Conservation (phyloP, 768 basidiomycete genomes). For the Leccinum fibrillosum region DNA sequence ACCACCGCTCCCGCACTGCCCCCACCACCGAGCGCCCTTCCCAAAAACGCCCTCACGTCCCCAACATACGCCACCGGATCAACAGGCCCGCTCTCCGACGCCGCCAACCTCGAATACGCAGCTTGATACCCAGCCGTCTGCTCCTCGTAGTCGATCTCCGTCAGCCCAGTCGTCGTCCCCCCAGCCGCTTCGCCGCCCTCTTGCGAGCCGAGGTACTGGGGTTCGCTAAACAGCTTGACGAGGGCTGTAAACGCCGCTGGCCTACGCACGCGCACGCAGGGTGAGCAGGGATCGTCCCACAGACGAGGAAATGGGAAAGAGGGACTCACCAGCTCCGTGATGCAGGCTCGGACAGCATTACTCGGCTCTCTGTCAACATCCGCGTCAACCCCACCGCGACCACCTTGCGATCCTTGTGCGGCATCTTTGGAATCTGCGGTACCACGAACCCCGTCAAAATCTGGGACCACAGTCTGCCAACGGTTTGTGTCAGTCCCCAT, state of each 20-base stretch:
- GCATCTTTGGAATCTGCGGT: constrained; percentile 78
- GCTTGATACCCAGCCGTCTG: constrained; percentile 90
- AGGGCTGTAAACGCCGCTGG: constrained; percentile 65
- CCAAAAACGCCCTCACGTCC: constrained; percentile 53
- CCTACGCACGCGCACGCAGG: constrained; percentile 40
- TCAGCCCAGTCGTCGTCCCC: constrained; percentile 37
- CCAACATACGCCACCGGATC: constrained; percentile 64
- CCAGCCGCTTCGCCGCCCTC: background rate
- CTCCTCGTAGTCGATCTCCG: constrained; percentile 87
- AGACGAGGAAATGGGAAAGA: background rate
- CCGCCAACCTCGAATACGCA: constrained; percentile 87
- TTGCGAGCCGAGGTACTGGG: constrained; percentile 55
- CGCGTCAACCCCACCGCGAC: constrained; percentile 77
- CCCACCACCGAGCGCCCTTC: constrained; percentile 34
- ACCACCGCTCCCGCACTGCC: background rate
- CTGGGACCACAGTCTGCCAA: constrained; percentile 69
- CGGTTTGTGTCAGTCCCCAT: background rate
- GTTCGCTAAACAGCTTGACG: constrained; percentile 73
- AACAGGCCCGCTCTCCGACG: constrained; percentile 55
- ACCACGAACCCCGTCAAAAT: constrained; percentile 73
- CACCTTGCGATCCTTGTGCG: constrained; percentile 81
- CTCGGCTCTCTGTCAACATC: constrained; percentile 68
- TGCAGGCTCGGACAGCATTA: constrained; percentile 65
- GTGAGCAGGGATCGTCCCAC: background rate
- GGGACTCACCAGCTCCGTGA: constrained; percentile 59